phyloP scores from a whole-genome alignment of 192 early-diverging fungal genomes.

The Geranomyces michiganensis region DNA sequence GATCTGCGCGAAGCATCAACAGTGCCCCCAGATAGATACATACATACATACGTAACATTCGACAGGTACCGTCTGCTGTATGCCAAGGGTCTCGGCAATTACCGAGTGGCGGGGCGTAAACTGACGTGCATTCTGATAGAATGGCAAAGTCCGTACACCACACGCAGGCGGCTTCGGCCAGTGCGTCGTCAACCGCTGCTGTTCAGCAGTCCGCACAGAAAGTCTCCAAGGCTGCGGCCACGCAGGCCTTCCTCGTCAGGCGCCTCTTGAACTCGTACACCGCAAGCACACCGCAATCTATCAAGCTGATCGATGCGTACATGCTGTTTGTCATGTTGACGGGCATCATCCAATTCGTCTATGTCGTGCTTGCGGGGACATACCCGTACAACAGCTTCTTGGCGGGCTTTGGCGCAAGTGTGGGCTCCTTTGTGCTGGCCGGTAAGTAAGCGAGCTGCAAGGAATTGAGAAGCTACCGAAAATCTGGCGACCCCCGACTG shows the following conservation, averaged over 20 bases:
- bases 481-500: no score
- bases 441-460: conserved; percentile 45
- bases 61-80: no score
- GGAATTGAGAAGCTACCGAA: no score
- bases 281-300: conserved; percentile 70
- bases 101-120: no score
- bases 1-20: no score
- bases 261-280: conserved; percentile 51
- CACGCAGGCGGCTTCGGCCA: background rate
- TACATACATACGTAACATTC: no score
- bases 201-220: background rate
- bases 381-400: conserved; percentile 98
- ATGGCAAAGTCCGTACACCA: background rate
- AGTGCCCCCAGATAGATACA: no score
- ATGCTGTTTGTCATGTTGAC: conserved; percentile 86
- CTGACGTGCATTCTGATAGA: no score
- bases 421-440: conserved; percentile 89
- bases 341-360: conserved; percentile 90
- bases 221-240: conserved; percentile 20
- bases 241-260: conserved; percentile 36
- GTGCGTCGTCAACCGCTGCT: background rate
- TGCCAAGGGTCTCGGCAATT: no score
- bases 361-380: conserved; percentile 83
- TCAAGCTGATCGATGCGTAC: conserved; percentile 93
- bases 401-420: conserved; percentile 89